phyloP scores from a whole-genome alignment of 805 yeast species.

The Wickerhamomyces ciferrii region DNA sequence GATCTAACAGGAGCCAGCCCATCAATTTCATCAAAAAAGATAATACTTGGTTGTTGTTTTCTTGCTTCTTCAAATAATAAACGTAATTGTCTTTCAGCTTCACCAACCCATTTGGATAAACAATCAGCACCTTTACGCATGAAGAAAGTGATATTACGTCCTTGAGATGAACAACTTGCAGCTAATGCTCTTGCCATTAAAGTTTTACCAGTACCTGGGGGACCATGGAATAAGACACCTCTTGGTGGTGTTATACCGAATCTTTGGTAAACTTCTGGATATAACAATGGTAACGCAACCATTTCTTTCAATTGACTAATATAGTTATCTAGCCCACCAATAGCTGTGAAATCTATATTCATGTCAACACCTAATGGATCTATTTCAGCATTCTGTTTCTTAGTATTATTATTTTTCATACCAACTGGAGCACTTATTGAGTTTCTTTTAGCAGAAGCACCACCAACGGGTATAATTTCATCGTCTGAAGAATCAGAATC shows the following conservation, averaged over 20 bases:
- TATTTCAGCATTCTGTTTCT: conserved; percentile 72
- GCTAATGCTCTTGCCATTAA: conserved; percentile 97
- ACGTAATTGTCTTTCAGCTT: conserved; percentile 92
- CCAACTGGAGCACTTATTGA: conserved; percentile 25
- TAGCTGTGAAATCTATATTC: conserved; percentile 76
- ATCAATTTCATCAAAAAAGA: conserved; percentile 96
- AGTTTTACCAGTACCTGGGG: conserved; percentile 99
- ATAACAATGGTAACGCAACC: conserved; percentile 89
- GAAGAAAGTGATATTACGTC: conserved; percentile 85
- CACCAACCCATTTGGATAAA: conserved; percentile 98
- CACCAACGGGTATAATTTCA: conserved; percentile 45
- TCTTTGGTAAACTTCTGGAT: conserved; percentile 88
- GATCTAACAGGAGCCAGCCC: conserved; percentile 98
- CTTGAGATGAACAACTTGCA: conserved; percentile 84
- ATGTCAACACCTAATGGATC: conserved; percentile 91
- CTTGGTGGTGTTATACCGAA: conserved; percentile 94
- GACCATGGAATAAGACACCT: conserved; percentile 97
- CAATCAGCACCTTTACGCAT: conserved; percentile 99
- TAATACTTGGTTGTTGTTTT: conserved; percentile 92
- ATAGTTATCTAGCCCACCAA: conserved; percentile 90
- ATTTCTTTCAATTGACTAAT: conserved; percentile 92
- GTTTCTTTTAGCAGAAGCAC: conserved; percentile 29
- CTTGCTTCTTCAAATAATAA: conserved; percentile 92
- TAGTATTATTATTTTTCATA: conserved; percentile 26
- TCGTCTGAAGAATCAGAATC: conserved; percentile 65